phyloP scores from a whole-genome alignment of 192 early-diverging fungal genomes.

The Gigaspora rosea region DNA sequence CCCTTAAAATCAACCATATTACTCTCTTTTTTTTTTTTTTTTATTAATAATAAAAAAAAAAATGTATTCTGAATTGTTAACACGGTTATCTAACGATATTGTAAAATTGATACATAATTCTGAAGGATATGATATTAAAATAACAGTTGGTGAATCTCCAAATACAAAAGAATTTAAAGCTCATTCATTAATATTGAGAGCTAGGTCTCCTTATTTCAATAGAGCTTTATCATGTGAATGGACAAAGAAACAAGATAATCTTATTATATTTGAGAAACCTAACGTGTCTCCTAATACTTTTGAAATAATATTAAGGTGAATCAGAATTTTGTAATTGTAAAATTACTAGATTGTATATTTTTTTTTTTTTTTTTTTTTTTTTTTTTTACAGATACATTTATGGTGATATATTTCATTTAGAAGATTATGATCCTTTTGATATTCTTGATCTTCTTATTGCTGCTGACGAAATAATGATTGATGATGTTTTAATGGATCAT shows the following conservation, averaged over 20 bases:
- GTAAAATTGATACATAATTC: not conserved
- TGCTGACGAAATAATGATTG: constrained; percentile 22
- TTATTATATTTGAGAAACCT: constrained; percentile 16
- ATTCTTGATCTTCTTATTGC: constrained; percentile 16
- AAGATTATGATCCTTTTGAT: not conserved
- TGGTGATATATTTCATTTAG: not conserved
- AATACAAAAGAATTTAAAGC: constrained; percentile 9
- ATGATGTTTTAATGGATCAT: not conserved
- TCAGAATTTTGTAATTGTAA: not conserved
- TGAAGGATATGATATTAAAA: not conserved
- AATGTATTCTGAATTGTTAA: not conserved
- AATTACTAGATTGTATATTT: not conserved
- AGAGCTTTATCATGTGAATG: not conserved
- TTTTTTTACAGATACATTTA: constrained; percentile 16
- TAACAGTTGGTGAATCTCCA: not conserved
- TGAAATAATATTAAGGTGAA: not conserved
- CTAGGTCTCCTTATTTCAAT: not conserved
- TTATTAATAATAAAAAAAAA: not conserved
- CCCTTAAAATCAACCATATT: too few species aligned
- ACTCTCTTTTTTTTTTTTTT: not conserved
- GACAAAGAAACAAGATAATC: not conserved
- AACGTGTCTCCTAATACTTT: constrained; percentile 8
- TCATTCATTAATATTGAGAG: constrained; percentile 22
- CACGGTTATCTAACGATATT: not conserved
- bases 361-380: not conserved